Evolutionary conservation across 345 rosid species (phyloP).

Genomic region (Balakata baccata): DNA sequence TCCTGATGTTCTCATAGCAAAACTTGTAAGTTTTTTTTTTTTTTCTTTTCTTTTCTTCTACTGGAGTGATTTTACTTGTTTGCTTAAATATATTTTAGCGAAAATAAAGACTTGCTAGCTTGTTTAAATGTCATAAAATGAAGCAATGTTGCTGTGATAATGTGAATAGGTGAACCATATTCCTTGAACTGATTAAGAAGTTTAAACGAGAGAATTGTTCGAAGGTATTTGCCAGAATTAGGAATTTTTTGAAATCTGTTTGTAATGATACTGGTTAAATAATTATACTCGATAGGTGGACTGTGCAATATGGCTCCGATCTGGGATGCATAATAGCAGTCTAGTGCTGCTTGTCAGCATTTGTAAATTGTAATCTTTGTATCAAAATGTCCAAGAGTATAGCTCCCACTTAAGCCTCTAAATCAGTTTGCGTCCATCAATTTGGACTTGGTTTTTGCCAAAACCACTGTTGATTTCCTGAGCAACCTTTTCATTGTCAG

Average conservation of each 20-base stretch:
- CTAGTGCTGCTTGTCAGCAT: background rate
- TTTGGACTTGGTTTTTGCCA: too few relatives aligned
- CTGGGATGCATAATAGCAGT: too few relatives aligned
- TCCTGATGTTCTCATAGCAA: slow-evolving; percentile 64
- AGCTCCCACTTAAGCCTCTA: background rate
- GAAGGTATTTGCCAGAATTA: background rate
- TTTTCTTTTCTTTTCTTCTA: too few relatives aligned
- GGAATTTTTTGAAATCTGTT: background rate
- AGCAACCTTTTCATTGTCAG: too few relatives aligned
- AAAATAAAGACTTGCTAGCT: too few relatives aligned
- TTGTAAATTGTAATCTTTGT: background rate
- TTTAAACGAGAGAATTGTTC: background rate
- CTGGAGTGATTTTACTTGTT: background rate
- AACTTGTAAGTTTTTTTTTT: slow-evolving; percentile 54
- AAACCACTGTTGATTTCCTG: too few relatives aligned
- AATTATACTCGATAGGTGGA: background rate
- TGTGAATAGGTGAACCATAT: background rate
- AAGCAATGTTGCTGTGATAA: background rate
- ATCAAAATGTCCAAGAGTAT: background rate
- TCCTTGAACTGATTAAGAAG: background rate
- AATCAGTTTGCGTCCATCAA: background rate
- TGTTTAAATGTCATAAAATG: background rate
- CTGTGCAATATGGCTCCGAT: background rate
- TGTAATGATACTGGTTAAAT: background rate
- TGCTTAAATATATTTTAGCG: too few relatives aligned